Base-by-base conservation (phyloP, 2,329 filamentous ascomycete genomes). In the Colletotrichum zoysiae region DNA sequence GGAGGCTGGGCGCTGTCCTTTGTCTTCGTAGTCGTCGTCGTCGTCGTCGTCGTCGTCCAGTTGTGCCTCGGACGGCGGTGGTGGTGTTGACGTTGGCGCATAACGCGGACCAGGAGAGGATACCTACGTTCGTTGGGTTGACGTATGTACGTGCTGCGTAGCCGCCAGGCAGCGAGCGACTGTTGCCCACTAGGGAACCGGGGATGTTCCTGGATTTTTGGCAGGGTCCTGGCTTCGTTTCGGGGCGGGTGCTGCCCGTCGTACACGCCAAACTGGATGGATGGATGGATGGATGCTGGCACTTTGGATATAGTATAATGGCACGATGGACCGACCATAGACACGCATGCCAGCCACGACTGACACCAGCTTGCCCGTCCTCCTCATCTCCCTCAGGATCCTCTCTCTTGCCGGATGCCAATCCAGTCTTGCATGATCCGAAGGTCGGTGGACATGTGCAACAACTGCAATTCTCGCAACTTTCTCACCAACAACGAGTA, bases 61-160 rank as follows among this genome's bases (percentile, higher is more conserved):
- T 42, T 66, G 67, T 65, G 40, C 8, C 30, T 67, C 48, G 26
- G 38, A 42, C 4, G 14, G 40, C 40, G 48, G 53, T 46, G 42
- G 65, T 70, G 70, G 56, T 66, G 67, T 66, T 73, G 67, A 73
- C 70, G 67, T 70, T 62, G 70, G 60, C 67, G 70, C 67, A 66
- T 61, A 66, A 66, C 55, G 67, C 62, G 55, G 60, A n/a, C 55
- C 14, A 23, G 55, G 33, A 18, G 46, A 65, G 33, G 55, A 53
- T 61, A n/a, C n/a, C n/a, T n/a, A 48, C 67, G 56, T 70, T 56
- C 67, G 56, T 70, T 56, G 58, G 63, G 67, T 58, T 58, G 65
- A 58, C 44, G 58, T 58, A 68, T 58, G 51, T 58, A 68, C 64
- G 51, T 58, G 35, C 35, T 58, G 35, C 35, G 69, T 60, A 64